phyloP scores from a whole-genome alignment of 176 grass and related monocot genomes.

The Metroxylon sagu region DNA sequence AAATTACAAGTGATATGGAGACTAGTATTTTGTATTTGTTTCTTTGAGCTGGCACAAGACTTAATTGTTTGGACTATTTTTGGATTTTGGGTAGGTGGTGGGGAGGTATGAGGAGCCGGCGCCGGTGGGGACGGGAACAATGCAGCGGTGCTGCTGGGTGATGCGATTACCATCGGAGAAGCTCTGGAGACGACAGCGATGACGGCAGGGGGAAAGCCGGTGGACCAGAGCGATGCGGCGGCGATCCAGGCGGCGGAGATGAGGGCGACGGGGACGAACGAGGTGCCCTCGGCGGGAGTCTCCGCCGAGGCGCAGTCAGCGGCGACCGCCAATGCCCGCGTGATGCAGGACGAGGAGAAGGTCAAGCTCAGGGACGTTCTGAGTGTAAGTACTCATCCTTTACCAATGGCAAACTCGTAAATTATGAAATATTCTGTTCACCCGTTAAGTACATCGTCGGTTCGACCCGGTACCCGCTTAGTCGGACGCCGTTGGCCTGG shows the following conservation, averaged over 20 bases:
- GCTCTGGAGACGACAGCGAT: slow-evolving; percentile 46
- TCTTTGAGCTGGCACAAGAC: too few species aligned
- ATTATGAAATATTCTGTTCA: too few species aligned
- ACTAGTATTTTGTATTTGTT: neutral
- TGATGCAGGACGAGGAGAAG: slow-evolving; percentile 26
- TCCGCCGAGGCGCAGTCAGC: slow-evolving; percentile 39
- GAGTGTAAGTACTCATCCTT: slow-evolving; percentile 8
- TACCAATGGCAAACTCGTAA: too few species aligned
- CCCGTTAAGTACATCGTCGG: too few species aligned
- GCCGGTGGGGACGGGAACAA: neutral
- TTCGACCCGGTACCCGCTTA: too few species aligned
- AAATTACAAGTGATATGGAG: too few species aligned
- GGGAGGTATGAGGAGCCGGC: neutral
- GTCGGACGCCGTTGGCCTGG: too few species aligned
- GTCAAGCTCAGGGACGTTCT: slow-evolving; percentile 52
- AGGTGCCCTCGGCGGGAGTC: slow-evolving; percentile 25
- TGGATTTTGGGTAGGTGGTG: too few species aligned
- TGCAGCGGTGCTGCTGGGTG: neutral
- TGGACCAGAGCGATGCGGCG: slow-evolving; percentile 64
- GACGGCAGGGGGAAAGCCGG: slow-evolving; percentile 20
- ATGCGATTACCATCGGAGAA: slow-evolving; percentile 57
- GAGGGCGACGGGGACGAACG: slow-evolving; percentile 31
- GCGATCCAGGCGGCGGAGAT: slow-evolving; percentile 61
- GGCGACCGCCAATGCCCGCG: slow-evolving; percentile 27
- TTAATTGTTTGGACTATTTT: too few species aligned